phyloP scores from a whole-genome alignment of 2,329 filamentous ascomycete species.

The Xylariomycetidae sp. region DNA sequence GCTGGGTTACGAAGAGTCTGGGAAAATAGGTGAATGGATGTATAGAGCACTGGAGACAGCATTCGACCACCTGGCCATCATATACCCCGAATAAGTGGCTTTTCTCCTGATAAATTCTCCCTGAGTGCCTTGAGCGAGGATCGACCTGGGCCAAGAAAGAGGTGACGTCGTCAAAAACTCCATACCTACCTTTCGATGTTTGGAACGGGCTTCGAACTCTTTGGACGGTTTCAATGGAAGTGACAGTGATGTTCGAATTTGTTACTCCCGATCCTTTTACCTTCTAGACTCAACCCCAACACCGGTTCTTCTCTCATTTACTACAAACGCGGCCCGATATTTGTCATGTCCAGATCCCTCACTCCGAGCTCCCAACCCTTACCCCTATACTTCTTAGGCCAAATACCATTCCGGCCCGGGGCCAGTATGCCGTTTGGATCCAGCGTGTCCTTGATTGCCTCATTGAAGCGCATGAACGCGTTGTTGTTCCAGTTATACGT shows the following conservation, averaged over 20 bases:
- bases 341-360: slow-evolving; percentile 14
- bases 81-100: background rate
- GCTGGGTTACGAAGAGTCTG: slow-evolving; percentile 59
- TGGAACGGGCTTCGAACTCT: too few species aligned
- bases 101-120: too few species aligned
- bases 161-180: too few species aligned
- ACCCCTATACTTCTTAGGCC: slow-evolving; percentile 26
- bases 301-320: background rate
- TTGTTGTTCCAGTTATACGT: slow-evolving; percentile 40
- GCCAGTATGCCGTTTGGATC: slow-evolving; percentile 35
- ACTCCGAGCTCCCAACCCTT: slow-evolving; percentile 25
- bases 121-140: too few species aligned
- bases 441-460: slow-evolving; percentile 37
- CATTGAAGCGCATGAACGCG: slow-evolving; percentile 36
- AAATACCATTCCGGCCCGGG: slow-evolving; percentile 31
- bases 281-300: background rate
- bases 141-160: too few species aligned
- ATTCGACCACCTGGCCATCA: background rate
- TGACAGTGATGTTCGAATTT: too few species aligned
- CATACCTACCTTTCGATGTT: too few species aligned
- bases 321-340: slow-evolving; percentile 6
- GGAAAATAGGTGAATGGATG: slow-evolving; percentile 21
- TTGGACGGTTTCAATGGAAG: too few species aligned
- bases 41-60: background rate
- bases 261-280: background rate